These are phyloP conservation scores for Dillenia turbinata DNA, from an alignment of 164 flowering plant genomes.

Conservation along the genomic window DNA sequence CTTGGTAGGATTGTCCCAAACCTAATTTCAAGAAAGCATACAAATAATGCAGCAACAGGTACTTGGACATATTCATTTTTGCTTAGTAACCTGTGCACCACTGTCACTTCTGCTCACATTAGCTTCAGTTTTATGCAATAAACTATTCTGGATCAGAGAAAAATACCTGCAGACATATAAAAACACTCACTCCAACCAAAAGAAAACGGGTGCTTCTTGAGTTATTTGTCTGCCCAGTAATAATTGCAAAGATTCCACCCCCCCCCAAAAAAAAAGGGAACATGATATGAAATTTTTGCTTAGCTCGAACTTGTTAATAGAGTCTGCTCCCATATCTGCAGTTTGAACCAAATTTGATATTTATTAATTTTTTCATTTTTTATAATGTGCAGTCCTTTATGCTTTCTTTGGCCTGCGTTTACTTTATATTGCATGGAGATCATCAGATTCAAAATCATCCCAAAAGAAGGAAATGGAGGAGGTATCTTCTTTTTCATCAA, in stretches of 20 bases:
- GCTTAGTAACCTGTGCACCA: neutral
- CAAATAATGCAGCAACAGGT: conserved; percentile 99
- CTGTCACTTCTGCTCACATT: neutral
- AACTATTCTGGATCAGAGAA: too few relatives aligned
- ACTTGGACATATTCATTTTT: conserved; percentile 1
- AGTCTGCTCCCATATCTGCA: neutral
- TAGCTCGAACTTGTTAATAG: neutral
- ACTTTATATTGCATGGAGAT: conserved; percentile 98
- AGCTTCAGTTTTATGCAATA: neutral
- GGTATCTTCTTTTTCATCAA: conserved; percentile 35
- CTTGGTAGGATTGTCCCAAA: conserved; percentile 98
- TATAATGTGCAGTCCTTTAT: conserved; percentile 74
- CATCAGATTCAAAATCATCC: conserved; percentile 85
- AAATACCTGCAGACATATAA: neutral
- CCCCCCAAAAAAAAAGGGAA: too few relatives aligned
- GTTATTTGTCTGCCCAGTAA: too few relatives aligned
- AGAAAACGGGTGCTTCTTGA: neutral
- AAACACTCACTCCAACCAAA: neutral
- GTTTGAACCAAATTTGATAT: neutral
- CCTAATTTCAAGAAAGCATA: conserved; percentile 96
- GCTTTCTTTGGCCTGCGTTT: conserved; percentile 88
- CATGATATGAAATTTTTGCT: too few relatives aligned
- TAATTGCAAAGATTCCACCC: too few relatives aligned
- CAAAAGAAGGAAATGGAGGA: conserved; percentile 99
- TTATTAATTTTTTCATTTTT: neutral